These are phyloP conservation scores for Papiliotrema flavescens DNA, from an alignment of 1,284 basidiomycete species.

Conservation along the genomic window DNA sequence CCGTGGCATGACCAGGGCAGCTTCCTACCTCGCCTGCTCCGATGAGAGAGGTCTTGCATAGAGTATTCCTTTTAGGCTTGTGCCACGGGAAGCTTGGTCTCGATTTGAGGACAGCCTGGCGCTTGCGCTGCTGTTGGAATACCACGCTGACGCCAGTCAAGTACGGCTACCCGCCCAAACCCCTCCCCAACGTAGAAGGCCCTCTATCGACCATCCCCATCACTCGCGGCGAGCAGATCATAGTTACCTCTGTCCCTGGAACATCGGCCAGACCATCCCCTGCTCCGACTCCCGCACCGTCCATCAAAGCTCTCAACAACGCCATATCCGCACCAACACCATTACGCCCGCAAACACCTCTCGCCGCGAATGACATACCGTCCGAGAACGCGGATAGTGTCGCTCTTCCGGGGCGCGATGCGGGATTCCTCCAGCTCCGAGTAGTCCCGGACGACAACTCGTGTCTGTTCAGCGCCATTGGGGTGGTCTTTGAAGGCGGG, in stretches of 20 bases:
- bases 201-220: slow-evolving; percentile 72
- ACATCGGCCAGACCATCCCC: slow-evolving; percentile 5
- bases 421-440: slow-evolving; percentile 52
- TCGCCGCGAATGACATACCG: slow-evolving; percentile 15
- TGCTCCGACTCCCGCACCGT: slow-evolving; percentile 28
- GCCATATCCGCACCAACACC: slow-evolving; percentile 32
- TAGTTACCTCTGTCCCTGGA: slow-evolving; percentile 57
- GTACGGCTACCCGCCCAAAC: slow-evolving; percentile 74
- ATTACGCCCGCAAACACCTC: slow-evolving; percentile 7
- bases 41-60: too few species aligned
- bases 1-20: too few species aligned
- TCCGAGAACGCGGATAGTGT: slow-evolving; percentile 26
- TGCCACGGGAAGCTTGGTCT: too few species aligned
- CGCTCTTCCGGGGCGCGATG: slow-evolving; percentile 49
- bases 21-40: too few species aligned
- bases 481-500: slow-evolving; percentile 76
- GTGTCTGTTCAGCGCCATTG: slow-evolving; percentile 82
- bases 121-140: too few species aligned
- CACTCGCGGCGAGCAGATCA: slow-evolving; percentile 73
- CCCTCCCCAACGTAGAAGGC: slow-evolving; percentile 66
- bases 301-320: slow-evolving; percentile 34
- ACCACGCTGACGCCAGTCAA: slow-evolving; percentile 67
- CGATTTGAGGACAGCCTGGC: too few species aligned
- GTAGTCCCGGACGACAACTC: slow-evolving; percentile 90
- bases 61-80: too few species aligned